These are phyloP conservation scores for Rubia balearica DNA, from an alignment of 305 asterid species.

Conservation along the genomic window DNA sequence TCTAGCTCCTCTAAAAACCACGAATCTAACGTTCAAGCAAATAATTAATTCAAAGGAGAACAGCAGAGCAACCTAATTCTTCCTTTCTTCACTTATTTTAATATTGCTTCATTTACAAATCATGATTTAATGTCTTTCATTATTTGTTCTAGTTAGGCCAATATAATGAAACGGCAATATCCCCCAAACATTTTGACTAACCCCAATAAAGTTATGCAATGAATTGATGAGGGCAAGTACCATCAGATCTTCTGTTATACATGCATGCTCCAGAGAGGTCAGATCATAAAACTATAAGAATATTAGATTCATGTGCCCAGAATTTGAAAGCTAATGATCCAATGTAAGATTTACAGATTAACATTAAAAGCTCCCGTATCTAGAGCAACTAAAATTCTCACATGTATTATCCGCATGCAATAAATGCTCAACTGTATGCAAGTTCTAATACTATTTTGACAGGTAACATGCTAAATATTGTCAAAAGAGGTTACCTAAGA, in stretches of 20 bases:
- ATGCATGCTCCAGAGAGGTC: background rate
- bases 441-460: background rate
- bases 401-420: background rate
- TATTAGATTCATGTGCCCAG: background rate
- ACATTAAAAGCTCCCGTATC: background rate
- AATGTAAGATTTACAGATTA: background rate
- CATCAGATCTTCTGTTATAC: background rate
- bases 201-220: background rate
- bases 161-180: background rate
- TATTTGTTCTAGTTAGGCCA: background rate
- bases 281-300: background rate
- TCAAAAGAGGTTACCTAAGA: constrained; percentile 48
- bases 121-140: background rate
- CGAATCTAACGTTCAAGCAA: background rate
- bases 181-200: constrained; percentile 3
- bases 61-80: background rate
- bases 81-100: background rate
- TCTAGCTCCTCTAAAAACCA: background rate
- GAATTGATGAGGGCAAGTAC: background rate
- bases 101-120: constrained; percentile 1
- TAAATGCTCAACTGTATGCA: background rate
- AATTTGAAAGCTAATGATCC: constrained; percentile 5
- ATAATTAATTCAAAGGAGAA: background rate
- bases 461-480: background rate
- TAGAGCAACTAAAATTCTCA: background rate